phyloP scores from a whole-genome alignment of 2,329 filamentous ascomycete species.

The Ophiostoma himal-ulmi region DNA sequence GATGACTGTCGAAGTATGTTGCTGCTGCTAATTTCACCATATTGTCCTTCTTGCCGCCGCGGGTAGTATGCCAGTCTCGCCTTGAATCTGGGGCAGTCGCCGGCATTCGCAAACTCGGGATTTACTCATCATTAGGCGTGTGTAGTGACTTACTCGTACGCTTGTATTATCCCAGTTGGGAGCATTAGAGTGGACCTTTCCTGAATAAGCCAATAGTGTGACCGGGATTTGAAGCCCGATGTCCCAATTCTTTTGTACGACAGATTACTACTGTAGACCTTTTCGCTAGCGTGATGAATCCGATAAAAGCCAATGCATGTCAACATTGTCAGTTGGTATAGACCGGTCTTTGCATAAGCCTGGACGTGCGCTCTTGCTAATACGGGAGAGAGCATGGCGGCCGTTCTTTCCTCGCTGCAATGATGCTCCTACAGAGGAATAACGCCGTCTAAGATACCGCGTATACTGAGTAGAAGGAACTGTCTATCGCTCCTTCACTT shows the following conservation, averaged over 20 bases:
- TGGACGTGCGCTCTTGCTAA: not conserved
- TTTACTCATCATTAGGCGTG: conserved; percentile 6
- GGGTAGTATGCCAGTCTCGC: not conserved
- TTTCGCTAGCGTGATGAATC: not conserved
- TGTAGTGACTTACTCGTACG: conserved; percentile 3
- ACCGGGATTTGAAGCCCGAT: conserved; percentile 16
- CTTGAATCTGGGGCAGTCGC: not conserved
- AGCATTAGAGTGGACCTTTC: not conserved
- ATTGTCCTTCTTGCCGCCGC: no score
- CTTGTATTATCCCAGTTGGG: not conserved
- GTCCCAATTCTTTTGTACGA: not conserved
- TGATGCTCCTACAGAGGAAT: not conserved
- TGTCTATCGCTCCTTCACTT: not conserved
- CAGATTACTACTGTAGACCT: not conserved
- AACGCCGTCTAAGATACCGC: not conserved
- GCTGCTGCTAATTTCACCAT: no score
- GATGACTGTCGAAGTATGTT: no score
- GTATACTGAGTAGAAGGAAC: not conserved
- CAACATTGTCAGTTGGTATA: not conserved
- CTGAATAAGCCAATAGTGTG: conserved; percentile 6
- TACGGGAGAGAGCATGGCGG: not conserved
- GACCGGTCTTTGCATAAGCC: not conserved
- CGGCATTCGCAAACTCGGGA: conserved; percentile 22
- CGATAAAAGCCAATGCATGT: not conserved
- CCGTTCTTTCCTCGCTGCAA: not conserved